Evolutionary conservation across 257 asterid species (phyloP), one percentile per base, ranked within the genome.

Genomic region (Rauvolfia tetraphylla): DNA sequence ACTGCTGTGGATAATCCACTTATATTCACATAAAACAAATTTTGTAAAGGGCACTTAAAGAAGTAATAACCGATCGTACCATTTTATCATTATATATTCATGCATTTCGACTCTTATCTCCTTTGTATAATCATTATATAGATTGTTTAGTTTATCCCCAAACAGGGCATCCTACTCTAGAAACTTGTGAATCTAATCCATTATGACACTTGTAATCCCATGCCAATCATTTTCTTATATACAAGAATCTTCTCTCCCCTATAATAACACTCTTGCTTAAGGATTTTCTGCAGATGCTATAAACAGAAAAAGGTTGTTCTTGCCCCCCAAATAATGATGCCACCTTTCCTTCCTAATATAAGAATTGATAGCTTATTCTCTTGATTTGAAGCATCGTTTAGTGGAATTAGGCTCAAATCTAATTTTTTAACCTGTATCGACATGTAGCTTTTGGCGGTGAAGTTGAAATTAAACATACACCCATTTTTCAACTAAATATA

Each of bases 101-200:
- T 36, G n/a, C 29, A 36, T 72, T 72, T 46, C n/a, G 76, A 72
- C 53, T 54, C 63, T 3, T 54, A 14, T 72, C 49, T 23, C 22
- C 27, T 34, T 51, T 72, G 7, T 22, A 72, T 23, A 12, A 53
- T 72, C 51, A 72, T 72, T 39, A 1, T 20, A 22, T 61, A n/a
- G 69, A 56, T 46, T 75, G 14, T 46, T 63, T 46, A 65, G 20
- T 42, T 73, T 75, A 68, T 79, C 76, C 29, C 41, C 39, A 70
- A 68, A 58, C 29, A 59, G 59, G 63, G 51, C 68, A 75, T 27
- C 49, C 62, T 63, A 66, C 42, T 79, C 46, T 39, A 22, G 76
- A 79, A 69, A 75, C 61, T 39, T 33, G 4, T 12, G 56, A 36
- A 57, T 7, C 62, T n/a, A 44, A 31, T 46, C 66, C 76, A 72